phyloP scores from a whole-genome alignment of 2,329 filamentous ascomycete genomes.

The Talaromyces sp. region DNA sequence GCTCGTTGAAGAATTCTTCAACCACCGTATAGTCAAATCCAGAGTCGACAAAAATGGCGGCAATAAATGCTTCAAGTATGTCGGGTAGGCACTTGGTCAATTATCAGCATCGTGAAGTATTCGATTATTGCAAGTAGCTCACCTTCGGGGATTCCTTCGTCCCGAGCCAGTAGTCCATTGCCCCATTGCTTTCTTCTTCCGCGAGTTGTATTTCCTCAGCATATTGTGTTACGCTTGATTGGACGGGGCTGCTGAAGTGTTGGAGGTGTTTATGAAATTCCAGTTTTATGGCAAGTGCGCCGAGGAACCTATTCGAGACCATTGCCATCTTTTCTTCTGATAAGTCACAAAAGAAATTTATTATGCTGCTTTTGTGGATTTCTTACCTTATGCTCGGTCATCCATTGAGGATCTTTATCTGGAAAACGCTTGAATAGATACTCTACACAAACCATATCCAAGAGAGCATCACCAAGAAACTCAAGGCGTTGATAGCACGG shows the following conservation, averaged over 20 bases:
- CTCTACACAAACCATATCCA: conserved; percentile 84
- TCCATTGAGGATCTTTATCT: conserved; percentile 85
- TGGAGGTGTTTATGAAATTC: conserved; percentile 75
- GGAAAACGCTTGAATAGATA: conserved; percentile 78
- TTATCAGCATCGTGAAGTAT: background rate
- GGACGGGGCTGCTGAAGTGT: conserved; percentile 42
- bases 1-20: conserved; percentile 72
- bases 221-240: conserved; percentile 54
- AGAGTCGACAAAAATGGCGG: conserved; percentile 89
- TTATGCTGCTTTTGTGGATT: background rate
- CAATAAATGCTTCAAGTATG: conserved; percentile 84
- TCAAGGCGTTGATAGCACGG: conserved; percentile 90
- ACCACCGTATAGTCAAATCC: conserved; percentile 75
- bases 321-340: conserved; percentile 73
- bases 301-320: conserved; percentile 94
- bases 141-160: conserved; percentile 49
- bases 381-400: conserved; percentile 84
- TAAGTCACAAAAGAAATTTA: conserved; percentile 11
- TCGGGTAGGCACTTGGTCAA: conserved; percentile 68
- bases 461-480: conserved; percentile 85
- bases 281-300: conserved; percentile 75
- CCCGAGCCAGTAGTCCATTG: conserved; percentile 48
- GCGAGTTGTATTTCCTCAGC: conserved; percentile 40
- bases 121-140: background rate
- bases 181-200: conserved; percentile 33